A percentile compares a stretch with the other conserved stretches of the same genome.
phyloP scores from a whole-genome alignment of 192 early-diverging fungal genomes.

The Pilobolus umbonatus region DNA sequence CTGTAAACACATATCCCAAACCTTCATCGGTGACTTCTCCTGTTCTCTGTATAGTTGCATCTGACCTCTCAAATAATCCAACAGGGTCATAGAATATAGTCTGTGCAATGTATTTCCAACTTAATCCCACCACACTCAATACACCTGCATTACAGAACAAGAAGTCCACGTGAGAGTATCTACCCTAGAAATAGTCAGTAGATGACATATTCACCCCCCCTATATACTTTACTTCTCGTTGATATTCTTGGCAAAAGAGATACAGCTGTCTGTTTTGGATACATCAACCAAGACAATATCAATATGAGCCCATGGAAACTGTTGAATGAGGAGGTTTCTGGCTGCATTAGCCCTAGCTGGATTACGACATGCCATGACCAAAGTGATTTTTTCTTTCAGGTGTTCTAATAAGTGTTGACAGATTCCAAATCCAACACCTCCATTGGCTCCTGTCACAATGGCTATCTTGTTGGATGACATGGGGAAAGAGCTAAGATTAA shows the following conservation, averaged over 20 bases:
- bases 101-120: conserved; percentile 31
- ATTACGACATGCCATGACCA: conserved; percentile 54
- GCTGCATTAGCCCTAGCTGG: conserved; percentile 39
- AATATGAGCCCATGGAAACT: conserved; percentile 35
- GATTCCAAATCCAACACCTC: conserved; percentile 50
- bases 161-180: conserved; percentile 37
- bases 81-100: conserved; percentile 32
- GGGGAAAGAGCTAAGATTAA: too few species aligned
- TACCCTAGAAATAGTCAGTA: conserved; percentile 5
- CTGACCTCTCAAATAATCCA: conserved; percentile 36
- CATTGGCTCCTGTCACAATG: conserved; percentile 49
- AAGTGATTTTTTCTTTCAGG: conserved; percentile 16
- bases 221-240: conserved; percentile 26
- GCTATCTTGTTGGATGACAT: too few species aligned
- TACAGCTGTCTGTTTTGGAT: conserved; percentile 30
- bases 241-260: conserved; percentile 35
- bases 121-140: conserved; percentile 32
- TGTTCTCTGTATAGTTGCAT: conserved; percentile 40
- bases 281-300: conserved; percentile 46
- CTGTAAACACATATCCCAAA: conserved; percentile 47
- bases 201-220: neutral
- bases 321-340: conserved; percentile 23
- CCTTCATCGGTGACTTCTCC: conserved; percentile 45
- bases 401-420: conserved; percentile 40
- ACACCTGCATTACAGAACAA: conserved; percentile 58